Conservation (phyloP, 805 yeast genomes). For the Metschnikowia corniflorae region DNA sequence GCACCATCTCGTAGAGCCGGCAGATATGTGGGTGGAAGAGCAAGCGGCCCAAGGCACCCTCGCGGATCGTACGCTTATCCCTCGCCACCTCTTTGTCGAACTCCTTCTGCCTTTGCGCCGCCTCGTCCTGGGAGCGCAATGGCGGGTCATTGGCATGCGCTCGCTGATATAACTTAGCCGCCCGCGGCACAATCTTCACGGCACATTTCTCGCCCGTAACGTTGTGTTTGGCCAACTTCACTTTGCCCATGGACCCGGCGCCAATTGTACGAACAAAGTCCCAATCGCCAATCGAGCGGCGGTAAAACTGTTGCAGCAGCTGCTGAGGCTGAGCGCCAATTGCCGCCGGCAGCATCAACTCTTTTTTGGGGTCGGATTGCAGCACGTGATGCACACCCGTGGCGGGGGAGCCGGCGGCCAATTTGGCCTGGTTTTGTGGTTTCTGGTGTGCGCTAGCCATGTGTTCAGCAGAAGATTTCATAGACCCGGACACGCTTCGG, state of each 20-base stretch:
- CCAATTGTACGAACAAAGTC: constrained; percentile 92
- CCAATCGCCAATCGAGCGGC: constrained; percentile 95
- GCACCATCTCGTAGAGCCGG: constrained; percentile 85
- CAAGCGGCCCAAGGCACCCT: constrained; percentile 89
- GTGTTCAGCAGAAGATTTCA: constrained; percentile 7
- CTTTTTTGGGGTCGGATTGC: constrained; percentile 10
- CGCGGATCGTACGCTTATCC: constrained; percentile 89
- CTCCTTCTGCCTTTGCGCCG: constrained; percentile 61
- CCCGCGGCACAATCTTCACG: constrained; percentile 89
- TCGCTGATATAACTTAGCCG: constrained; percentile 71
- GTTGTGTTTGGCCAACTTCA: constrained; percentile 85
- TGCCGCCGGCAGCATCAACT: constrained; percentile 15
- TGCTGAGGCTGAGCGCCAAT: constrained; percentile 4
- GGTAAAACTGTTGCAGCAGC: constrained; percentile 55
- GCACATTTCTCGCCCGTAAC: constrained; percentile 82
- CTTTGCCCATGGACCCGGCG: constrained; percentile 99
- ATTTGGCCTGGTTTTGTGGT: neutral
- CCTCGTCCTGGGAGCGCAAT: constrained; percentile 54
- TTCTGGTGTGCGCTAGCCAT: neutral
- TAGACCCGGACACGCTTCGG: constrained; percentile 39
- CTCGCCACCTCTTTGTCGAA: constrained; percentile 81
- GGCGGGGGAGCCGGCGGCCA: neutral
- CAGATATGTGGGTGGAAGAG: constrained; percentile 91
- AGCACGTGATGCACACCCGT: too few species aligned
- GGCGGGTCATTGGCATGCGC: constrained; percentile 70